phyloP scores from a whole-genome alignment of 192 early-diverging fungal genomes.

The Coemansia guatemalensis region DNA sequence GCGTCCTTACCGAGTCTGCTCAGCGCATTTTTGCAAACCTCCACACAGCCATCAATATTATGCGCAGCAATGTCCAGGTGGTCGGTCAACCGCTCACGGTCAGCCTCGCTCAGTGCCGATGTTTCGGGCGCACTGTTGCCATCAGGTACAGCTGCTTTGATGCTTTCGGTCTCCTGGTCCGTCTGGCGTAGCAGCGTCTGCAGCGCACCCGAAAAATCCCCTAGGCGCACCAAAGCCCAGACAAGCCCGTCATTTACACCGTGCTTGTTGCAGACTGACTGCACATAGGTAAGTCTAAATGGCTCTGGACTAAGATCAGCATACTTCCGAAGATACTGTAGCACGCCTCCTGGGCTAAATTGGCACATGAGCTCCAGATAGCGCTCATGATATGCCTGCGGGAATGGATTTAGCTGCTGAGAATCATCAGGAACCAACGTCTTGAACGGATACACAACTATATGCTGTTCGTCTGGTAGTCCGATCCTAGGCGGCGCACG shows the following conservation, averaged over 20 bases:
- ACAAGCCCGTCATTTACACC: slow-evolving; percentile 41
- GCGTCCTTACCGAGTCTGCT: slow-evolving; percentile 28
- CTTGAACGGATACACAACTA: slow-evolving; percentile 45
- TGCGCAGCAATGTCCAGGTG: slow-evolving; percentile 26
- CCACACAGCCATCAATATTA: slow-evolving; percentile 30
- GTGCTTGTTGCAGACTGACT: slow-evolving; percentile 24
- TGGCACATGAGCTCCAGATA: slow-evolving; percentile 49
- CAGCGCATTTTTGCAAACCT: slow-evolving; percentile 40
- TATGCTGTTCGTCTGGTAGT: slow-evolving; percentile 42
- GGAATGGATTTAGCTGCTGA: slow-evolving; percentile 20
- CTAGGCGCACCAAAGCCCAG: slow-evolving; percentile 43
- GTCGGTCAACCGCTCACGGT: slow-evolving; percentile 44
- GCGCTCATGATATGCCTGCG: slow-evolving; percentile 42
- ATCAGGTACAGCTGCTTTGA: slow-evolving; percentile 22
- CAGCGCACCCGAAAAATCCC: slow-evolving; percentile 49
- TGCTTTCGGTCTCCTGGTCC: slow-evolving; percentile 27
- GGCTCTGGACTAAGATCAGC: slow-evolving; percentile 41
- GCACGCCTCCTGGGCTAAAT: slow-evolving; percentile 31
- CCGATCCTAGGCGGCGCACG: slow-evolving; percentile 45
- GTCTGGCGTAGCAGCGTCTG: slow-evolving; percentile 30
- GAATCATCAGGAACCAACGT: slow-evolving; percentile 26
- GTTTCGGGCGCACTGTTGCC: neutral
- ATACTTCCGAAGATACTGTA: slow-evolving; percentile 33
- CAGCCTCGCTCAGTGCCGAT: slow-evolving; percentile 22
- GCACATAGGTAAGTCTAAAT: slow-evolving; percentile 35